Evolutionary conservation across 2,329 filamentous ascomycete genomes (phyloP).

Genomic region (Curvularia sp.): DNA sequence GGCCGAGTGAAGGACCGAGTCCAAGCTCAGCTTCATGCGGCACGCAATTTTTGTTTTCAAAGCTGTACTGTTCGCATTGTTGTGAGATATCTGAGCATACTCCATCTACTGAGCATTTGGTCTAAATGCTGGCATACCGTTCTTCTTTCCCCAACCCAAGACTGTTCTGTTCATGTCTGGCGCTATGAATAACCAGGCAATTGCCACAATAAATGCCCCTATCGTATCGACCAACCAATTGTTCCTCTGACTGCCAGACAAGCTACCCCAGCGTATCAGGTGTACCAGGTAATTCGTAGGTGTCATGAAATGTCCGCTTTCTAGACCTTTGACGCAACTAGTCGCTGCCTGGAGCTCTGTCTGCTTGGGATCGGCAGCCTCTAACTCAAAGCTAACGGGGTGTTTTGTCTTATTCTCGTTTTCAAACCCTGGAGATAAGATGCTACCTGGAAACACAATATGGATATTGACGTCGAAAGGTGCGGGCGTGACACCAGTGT

Average conservation of each 20-base stretch:
- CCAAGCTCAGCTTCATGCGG: background rate
- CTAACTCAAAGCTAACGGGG: slow-evolving; percentile 76
- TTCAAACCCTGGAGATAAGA: slow-evolving; percentile 76
- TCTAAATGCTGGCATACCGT: slow-evolving; percentile 53
- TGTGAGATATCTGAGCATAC: background rate
- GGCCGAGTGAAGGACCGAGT: background rate
- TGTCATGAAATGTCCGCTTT: slow-evolving; percentile 80
- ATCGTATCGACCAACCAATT: slow-evolving; percentile 62
- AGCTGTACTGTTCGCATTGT: background rate
- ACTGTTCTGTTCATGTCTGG: slow-evolving; percentile 65
- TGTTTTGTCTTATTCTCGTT: slow-evolving; percentile 82
- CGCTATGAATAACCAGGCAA: slow-evolving; percentile 64
- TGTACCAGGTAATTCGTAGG: slow-evolving; percentile 76
- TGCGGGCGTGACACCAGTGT: slow-evolving; percentile 44
- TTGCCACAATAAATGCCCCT: slow-evolving; percentile 59
- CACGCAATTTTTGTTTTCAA: background rate
- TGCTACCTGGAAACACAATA: slow-evolving; percentile 83
- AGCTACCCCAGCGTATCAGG: slow-evolving; percentile 69
- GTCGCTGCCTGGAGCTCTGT: slow-evolving; percentile 78
- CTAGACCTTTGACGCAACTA: slow-evolving; percentile 73
- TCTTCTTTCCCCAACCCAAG: slow-evolving; percentile 63
- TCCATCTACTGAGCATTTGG: slow-evolving; percentile 33
- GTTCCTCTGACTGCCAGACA: slow-evolving; percentile 62
- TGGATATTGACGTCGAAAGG: slow-evolving; percentile 78
- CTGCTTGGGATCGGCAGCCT: slow-evolving; percentile 82